Conservation (phyloP, 495 filamentous ascomycete species). For the Penicillium simplicissimum region DNA sequence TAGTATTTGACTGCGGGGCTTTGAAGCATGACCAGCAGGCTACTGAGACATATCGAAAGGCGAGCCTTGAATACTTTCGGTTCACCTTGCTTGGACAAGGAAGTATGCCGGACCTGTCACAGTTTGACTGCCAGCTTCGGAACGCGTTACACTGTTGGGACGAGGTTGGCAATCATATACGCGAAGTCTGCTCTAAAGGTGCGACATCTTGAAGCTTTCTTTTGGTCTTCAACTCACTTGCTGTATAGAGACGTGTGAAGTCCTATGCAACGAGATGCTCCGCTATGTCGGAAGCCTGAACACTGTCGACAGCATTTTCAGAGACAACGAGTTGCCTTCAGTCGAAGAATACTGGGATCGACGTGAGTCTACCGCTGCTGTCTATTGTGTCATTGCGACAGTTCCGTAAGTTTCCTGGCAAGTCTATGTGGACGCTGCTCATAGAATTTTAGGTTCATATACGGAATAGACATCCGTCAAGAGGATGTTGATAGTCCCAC, state of each 20-base stretch:
- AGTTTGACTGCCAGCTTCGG: not conserved
- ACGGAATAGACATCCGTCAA: not conserved
- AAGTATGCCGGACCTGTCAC: not conserved
- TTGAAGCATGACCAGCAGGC: not conserved
- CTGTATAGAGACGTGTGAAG: not conserved
- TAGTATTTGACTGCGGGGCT: slow-evolving; percentile 1
- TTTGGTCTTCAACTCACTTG: not conserved
- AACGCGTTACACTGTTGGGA: not conserved
- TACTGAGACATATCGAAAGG: not conserved
- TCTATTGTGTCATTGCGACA: not conserved
- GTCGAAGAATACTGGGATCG: slow-evolving; percentile 8
- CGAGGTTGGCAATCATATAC: not conserved
- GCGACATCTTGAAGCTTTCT: too few species aligned
- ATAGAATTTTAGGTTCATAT: not conserved
- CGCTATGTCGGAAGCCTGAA: slow-evolving; percentile 10
- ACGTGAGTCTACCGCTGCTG: slow-evolving; percentile 4
- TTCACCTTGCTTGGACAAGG: slow-evolving; percentile 2
- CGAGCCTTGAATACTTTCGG: not conserved
- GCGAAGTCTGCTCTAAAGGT: not conserved
- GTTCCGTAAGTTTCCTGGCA: not conserved
- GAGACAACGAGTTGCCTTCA: not conserved
- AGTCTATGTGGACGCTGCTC: not conserved
- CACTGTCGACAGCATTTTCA: slow-evolving; percentile 11
- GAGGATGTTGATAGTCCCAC: not conserved
- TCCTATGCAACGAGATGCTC: slow-evolving; percentile 5